phyloP scores from a whole-genome alignment of 768 basidiomycete genomes.

The Chalciporus piperatus region DNA sequence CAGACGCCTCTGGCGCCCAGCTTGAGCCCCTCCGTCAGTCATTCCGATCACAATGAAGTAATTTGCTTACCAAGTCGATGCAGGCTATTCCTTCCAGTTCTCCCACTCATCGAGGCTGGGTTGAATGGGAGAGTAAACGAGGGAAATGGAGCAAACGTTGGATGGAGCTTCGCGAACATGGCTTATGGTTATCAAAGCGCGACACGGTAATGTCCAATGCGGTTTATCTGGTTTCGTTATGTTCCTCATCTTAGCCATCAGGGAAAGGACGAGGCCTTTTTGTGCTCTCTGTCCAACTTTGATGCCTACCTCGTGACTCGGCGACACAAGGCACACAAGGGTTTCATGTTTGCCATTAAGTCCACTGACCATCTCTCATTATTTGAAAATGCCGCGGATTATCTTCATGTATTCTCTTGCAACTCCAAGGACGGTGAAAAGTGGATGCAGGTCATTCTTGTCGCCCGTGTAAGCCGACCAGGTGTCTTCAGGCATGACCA shows the following conservation, averaged over 20 bases:
- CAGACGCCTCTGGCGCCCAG: slow-evolving; percentile 61
- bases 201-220: slow-evolving; percentile 60
- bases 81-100: slow-evolving; percentile 49
- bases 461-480: slow-evolving; percentile 66
- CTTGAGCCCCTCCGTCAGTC: slow-evolving; percentile 58
- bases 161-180: slow-evolving; percentile 83
- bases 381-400: slow-evolving; percentile 88
- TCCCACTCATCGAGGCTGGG: slow-evolving; percentile 53
- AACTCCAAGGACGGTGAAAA: slow-evolving; percentile 66
- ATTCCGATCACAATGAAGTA: slow-evolving; percentile 29
- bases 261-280: slow-evolving; percentile 79
- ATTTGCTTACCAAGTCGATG: slow-evolving; percentile 40
- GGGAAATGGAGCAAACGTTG: slow-evolving; percentile 96
- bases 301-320: slow-evolving; percentile 83
- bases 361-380: slow-evolving; percentile 82
- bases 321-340: slow-evolving; percentile 76
- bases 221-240: background rate
- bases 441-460: slow-evolving; percentile 79
- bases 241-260: slow-evolving; percentile 30
- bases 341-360: slow-evolving; percentile 83
- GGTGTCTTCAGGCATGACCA: background rate
- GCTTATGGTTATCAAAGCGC: slow-evolving; percentile 84
- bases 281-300: slow-evolving; percentile 87
- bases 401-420: slow-evolving; percentile 83
- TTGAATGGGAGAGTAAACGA: slow-evolving; percentile 87